Conservation (phyloP, 75 land plant genomes). For the Pinus taeda region DNA sequence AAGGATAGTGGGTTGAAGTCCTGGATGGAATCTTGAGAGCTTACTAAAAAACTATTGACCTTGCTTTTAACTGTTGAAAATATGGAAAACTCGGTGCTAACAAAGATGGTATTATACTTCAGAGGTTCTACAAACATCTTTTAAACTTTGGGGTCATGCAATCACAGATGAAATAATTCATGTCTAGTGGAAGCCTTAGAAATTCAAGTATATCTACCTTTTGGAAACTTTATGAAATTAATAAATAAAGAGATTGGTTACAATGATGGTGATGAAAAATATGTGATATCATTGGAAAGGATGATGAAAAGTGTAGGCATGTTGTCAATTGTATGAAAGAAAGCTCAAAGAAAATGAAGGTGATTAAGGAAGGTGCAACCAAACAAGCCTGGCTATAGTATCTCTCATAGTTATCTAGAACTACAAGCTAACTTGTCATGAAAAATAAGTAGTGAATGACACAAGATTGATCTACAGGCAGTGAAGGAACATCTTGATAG, state of each 20-base stretch:
- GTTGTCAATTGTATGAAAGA: conserved; percentile 95
- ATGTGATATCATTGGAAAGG: background rate
- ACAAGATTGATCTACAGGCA: conserved; percentile 69
- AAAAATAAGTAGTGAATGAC: conserved; percentile 87
- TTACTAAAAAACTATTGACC: conserved; percentile 77
- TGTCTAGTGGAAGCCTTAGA: no score
- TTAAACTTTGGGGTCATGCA: no score
- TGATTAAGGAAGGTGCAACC: conserved; percentile 96
- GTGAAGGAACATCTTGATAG: conserved; percentile 94
- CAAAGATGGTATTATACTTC: conserved; percentile 80
- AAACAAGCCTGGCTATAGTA: conserved; percentile 96
- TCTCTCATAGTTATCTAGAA: conserved; percentile 83
- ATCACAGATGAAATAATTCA: no score
- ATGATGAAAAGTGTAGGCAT: conserved; percentile 92
- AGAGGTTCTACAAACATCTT: conserved; percentile 66
- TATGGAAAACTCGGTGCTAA: no score
- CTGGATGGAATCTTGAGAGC: conserved; percentile 90
- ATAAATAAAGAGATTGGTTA: no score
- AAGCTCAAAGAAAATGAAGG: conserved; percentile 93
- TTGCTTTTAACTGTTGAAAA: conserved; percentile 62
- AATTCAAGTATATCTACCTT: no score
- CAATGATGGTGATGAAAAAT: no score
- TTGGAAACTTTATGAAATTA: no score
- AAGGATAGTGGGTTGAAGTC: conserved; percentile 91
- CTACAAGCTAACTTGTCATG: conserved; percentile 95